Evolutionary conservation across 345 rosid genomes (phyloP).

Genomic region (Erysimum cheiranthoides): DNA sequence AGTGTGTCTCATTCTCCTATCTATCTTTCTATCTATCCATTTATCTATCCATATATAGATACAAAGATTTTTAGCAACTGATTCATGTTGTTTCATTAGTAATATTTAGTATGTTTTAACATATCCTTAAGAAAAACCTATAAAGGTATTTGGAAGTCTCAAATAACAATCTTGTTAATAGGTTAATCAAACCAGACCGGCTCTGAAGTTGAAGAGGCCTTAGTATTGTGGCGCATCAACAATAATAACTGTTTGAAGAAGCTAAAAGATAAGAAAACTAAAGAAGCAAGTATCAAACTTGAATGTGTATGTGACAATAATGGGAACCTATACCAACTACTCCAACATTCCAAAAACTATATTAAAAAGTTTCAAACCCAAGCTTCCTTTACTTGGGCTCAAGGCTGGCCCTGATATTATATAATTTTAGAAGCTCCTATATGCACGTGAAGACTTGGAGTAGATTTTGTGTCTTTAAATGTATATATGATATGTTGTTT

Average conservation of each 20-base stretch:
- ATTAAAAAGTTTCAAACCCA: neutral
- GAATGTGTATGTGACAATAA: neutral
- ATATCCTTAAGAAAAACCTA: neutral
- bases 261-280: neutral
- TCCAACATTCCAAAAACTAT: neutral
- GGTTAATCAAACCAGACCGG: neutral
- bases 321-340: neutral
- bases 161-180: neutral
- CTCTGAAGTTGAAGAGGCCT: neutral
- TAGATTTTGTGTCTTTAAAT: too few species aligned
- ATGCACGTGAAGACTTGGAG: too few species aligned
- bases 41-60: constrained; percentile 2
- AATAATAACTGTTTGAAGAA: neutral
- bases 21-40: neutral
- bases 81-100: neutral
- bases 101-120: neutral
- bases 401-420: neutral
- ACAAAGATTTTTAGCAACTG: neutral
- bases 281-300: neutral
- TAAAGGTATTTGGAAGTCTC: neutral
- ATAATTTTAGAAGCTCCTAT: too few species aligned
- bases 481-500: too few species aligned
- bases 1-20: constrained; percentile 1
- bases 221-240: neutral
- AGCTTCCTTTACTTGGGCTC: neutral